Base-by-base conservation (phyloP, 1,284 basidiomycete genomes). In the Apiotrichum laibachii region DNA sequence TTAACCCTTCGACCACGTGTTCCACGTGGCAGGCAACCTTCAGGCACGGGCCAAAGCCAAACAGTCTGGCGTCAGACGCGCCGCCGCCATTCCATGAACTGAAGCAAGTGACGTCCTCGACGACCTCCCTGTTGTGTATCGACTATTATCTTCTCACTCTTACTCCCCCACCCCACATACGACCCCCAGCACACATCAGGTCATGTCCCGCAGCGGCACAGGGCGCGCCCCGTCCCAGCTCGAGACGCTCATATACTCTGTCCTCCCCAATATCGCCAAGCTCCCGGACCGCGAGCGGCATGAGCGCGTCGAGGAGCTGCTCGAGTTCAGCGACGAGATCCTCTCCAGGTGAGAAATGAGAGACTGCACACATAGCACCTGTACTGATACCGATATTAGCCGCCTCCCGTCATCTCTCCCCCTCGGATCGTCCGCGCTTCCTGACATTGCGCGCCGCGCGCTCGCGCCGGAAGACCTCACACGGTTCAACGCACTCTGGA, bases 311-410 rank as follows among this genome's bases (percentile, higher is more conserved):
- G 66, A 63, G 34, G 74, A 75, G 60, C 60, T 77, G 50, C 62
- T 72, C 48, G 68, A 69, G 55, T 70, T 63, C 44, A 72, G 71
- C 55, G 68, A 73, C 47, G 68, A 71, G 19, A 69, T 77, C 44
- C 56, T 77, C 55, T 65, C 59, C 5, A 72, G 71, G 75, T 74
- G 21, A 45, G 67, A 31, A 7, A 31, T 7, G 26, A 31, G 26
- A 31, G 4, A 31, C 7, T 31, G 26, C 26, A 31, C 26, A 7
- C 26, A 31, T 7, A 51, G n/a, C 7, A 39, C 15, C 44, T 11
- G 15, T 19, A 22, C 19, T 26, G 19, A 15, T 45, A 46, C 60
- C 57, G 48, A 61, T 31, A 9, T 11, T n/a, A 61, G 59, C 33
- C 60, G 52, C 18, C 52, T 61, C 5, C 59, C 62, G 5, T 59